These are phyloP conservation scores for Pseudogymnoascus sp. DNA, from an alignment of 2,329 filamentous ascomycete genomes.

Conservation along the genomic window DNA sequence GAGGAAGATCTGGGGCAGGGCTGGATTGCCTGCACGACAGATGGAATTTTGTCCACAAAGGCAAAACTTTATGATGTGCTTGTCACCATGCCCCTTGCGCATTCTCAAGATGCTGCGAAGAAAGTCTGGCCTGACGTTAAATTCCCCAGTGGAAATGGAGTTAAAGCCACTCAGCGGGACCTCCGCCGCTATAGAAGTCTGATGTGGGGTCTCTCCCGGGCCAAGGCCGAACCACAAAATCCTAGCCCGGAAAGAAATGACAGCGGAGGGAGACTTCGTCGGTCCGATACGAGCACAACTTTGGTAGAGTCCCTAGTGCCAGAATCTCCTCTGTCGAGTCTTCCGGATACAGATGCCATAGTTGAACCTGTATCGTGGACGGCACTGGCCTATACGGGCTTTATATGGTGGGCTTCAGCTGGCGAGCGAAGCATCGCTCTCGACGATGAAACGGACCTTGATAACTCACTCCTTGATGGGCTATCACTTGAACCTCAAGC, in stretches of 20 bases:
- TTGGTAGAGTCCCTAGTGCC: background rate
- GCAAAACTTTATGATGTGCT: conserved; percentile 82
- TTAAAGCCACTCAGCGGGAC: conserved; percentile 88
- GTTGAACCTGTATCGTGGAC: conserved; percentile 62
- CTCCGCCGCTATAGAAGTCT: conserved; percentile 70
- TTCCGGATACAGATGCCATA: conserved; percentile 45
- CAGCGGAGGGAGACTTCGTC: background rate
- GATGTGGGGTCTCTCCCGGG: conserved; percentile 51
- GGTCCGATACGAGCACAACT: conserved; percentile 1
- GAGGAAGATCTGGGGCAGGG: conserved; percentile 48
- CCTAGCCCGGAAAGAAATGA: conserved; percentile 1
- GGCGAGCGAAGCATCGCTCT: conserved; percentile 62
- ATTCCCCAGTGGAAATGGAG: conserved; percentile 50
- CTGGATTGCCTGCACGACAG: conserved; percentile 94
- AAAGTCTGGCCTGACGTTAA: conserved; percentile 73
- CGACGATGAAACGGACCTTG: conserved; percentile 52
- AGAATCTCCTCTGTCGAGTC: conserved; percentile 32
- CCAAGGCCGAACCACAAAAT: background rate
- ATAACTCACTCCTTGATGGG: conserved; percentile 50
- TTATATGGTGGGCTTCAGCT: conserved; percentile 87
- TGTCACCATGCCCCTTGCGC: conserved; percentile 66
- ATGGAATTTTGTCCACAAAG: conserved; percentile 85
- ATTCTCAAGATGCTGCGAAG: conserved; percentile 49
- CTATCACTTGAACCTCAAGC: conserved; percentile 32
- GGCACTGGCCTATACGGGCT: conserved; percentile 69